These are phyloP conservation scores for Coemansia sp. DNA, from an alignment of 192 early-diverging fungal genomes.

Conservation along the genomic window DNA sequence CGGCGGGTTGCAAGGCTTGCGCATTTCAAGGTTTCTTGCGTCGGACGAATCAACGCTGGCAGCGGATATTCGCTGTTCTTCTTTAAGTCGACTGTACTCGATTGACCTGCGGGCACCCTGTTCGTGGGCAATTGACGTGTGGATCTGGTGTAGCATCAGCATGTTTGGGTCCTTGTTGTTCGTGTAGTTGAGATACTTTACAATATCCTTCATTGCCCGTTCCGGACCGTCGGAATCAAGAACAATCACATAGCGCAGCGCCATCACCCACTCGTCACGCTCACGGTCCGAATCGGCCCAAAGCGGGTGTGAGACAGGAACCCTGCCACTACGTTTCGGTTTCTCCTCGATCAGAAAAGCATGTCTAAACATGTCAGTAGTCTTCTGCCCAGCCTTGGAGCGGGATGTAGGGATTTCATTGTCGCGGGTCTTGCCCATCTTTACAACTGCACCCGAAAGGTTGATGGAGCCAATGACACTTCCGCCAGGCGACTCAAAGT, in stretches of 20 bases:
- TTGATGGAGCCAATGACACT: slow-evolving; percentile 71
- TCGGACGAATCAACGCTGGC: slow-evolving; percentile 1
- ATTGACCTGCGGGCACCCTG: slow-evolving; percentile 47
- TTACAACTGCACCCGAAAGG: slow-evolving; percentile 65
- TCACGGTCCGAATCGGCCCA: slow-evolving; percentile 88
- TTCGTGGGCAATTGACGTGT: slow-evolving; percentile 52
- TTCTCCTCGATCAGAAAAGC: slow-evolving; percentile 86
- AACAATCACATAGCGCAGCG: slow-evolving; percentile 62
- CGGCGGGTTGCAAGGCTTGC: background rate
- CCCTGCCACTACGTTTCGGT: slow-evolving; percentile 62
- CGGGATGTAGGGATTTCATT: slow-evolving; percentile 19
- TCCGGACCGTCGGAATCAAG: slow-evolving; percentile 46
- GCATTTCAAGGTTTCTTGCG: background rate
- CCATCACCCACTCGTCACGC: slow-evolving; percentile 87
- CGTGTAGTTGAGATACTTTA: slow-evolving; percentile 40
- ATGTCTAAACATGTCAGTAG: slow-evolving; percentile 72
- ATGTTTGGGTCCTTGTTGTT: slow-evolving; percentile 40
- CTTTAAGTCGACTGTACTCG: slow-evolving; percentile 35
- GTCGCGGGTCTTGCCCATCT: slow-evolving; percentile 33
- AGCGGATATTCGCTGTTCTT: slow-evolving; percentile 26
- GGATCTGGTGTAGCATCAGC: slow-evolving; percentile 56
- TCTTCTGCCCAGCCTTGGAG: slow-evolving; percentile 32
- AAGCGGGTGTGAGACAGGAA: slow-evolving; percentile 72
- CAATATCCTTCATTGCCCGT: slow-evolving; percentile 50
- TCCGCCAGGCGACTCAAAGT: slow-evolving; percentile 81